A percentile compares a stretch with the other conserved stretches of the same genome.
Evolutionary conservation across 148 eudicot species (phyloP).

Genomic region (Chenopodium formosanum): DNA sequence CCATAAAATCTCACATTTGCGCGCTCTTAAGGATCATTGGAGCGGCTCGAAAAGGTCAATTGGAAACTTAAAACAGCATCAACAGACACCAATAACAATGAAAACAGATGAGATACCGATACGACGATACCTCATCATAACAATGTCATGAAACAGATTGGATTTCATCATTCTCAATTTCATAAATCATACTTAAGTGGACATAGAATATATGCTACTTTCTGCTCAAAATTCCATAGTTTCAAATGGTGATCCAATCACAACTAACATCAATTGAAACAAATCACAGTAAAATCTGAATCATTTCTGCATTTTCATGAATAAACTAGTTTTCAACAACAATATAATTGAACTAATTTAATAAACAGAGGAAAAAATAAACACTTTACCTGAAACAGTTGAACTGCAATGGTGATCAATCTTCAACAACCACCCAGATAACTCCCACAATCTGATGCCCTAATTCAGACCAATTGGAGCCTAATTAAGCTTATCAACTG

Average conservation of each 20-base stretch:
- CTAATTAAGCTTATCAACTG: neutral
- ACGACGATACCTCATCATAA: neutral
- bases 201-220: neutral
- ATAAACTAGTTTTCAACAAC: neutral
- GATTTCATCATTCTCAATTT: neutral
- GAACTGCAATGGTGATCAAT: constrained; percentile 21
- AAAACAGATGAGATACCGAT: neutral
- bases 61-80: neutral
- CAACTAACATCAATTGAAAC: neutral
- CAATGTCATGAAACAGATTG: constrained; percentile 5
- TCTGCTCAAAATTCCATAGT: neutral
- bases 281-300: neutral
- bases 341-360: constrained; percentile 4
- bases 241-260: neutral
- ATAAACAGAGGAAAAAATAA: neutral
- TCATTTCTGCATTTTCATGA: neutral
- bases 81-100: neutral
- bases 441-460: neutral
- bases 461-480: constrained; percentile 15
- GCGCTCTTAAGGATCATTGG: neutral
- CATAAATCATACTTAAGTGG: neutral
- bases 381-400: constrained; percentile 30
- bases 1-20: neutral
- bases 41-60: neutral
- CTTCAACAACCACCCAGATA: neutral